phyloP scores from a whole-genome alignment of 768 basidiomycete genomes.

The Tulasnella sp. region DNA sequence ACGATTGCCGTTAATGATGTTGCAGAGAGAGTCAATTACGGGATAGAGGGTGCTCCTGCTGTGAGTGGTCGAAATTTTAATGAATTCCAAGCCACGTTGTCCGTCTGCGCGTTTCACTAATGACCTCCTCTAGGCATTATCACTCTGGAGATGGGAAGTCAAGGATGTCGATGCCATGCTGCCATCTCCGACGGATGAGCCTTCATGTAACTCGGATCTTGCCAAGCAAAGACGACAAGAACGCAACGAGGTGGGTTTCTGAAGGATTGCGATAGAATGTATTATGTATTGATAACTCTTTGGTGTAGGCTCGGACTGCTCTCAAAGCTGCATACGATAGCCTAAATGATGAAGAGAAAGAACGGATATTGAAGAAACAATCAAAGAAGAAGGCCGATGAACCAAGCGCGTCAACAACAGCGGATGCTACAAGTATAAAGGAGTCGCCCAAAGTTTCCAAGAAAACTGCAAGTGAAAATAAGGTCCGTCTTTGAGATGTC shows the following conservation, averaged over 20 bases:
- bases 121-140: conserved; percentile 41
- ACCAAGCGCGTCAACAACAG: conserved; percentile 2
- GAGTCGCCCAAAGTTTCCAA: conserved; percentile 33
- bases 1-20: conserved; percentile 52
- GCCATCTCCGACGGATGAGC: not conserved
- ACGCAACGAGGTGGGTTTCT: conserved; percentile 48
- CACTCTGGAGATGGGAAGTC: conserved; percentile 82
- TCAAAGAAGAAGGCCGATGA: conserved; percentile 17
- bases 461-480: conserved; percentile 28
- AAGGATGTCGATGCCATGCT: conserved; percentile 33
- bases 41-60: conserved; percentile 41
- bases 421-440: conserved; percentile 33
- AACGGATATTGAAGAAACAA: conserved; percentile 17
- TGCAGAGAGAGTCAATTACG: conserved; percentile 67
- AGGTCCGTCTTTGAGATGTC: not conserved
- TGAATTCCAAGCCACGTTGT: not conserved
- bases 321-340: conserved; percentile 42
- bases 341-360: conserved; percentile 34
- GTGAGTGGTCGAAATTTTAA: conserved; percentile 16
- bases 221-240: conserved; percentile 27
- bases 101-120: conserved; percentile 25
- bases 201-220: not conserved
- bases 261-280: conserved; percentile 4
- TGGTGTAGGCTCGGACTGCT: conserved; percentile 44
- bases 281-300: not conserved